A percentile compares a stretch with the other conserved stretches of the same genome.
Evolutionary conservation across 139 green algal genomes (phyloP).

Genomic region (Marvania coccoides): DNA sequence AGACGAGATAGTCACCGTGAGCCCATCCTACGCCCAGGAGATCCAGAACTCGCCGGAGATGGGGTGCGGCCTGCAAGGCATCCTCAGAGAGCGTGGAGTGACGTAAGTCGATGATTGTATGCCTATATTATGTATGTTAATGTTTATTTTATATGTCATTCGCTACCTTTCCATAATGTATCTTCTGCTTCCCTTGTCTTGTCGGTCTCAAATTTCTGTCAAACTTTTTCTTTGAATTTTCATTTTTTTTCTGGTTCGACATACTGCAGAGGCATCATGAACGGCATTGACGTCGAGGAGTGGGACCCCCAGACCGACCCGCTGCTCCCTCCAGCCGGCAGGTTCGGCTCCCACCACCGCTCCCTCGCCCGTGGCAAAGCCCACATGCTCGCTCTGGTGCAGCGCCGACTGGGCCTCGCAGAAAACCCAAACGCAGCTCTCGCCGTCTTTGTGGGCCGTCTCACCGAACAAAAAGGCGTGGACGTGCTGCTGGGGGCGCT

Average conservation of each 20-base stretch:
- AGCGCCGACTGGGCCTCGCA: conserved; percentile 49
- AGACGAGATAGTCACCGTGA: conserved; percentile 72
- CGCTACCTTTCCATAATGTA: too few species aligned
- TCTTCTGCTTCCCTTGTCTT: too few species aligned
- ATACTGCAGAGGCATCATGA: conserved; percentile 58
- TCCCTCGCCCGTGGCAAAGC: conserved; percentile 56
- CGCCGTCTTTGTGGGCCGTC: conserved; percentile 67
- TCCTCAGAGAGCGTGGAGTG: conserved; percentile 19
- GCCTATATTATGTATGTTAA: too few species aligned
- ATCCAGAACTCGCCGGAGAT: conserved; percentile 18
- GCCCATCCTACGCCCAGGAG: conserved; percentile 56
- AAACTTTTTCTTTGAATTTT: too few species aligned
- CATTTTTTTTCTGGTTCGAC: not conserved
- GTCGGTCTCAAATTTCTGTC: too few species aligned
- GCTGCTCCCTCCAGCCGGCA: conserved; percentile 36
- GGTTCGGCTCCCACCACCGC: conserved; percentile 30
- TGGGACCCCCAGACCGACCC: conserved; percentile 62
- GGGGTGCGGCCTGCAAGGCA: conserved; percentile 25
- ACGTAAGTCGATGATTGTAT: conserved; percentile 10
- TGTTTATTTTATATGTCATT: too few species aligned
- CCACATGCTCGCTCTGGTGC: conserved; percentile 51
- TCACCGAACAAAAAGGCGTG: conserved; percentile 78
- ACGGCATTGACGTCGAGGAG: conserved; percentile 53
- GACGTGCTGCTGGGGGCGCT: conserved; percentile 69
- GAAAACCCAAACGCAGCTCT: conserved; percentile 39